Evolutionary conservation across 306 rosid species (phyloP).

Genomic region (Begonia fuchsioides): DNA sequence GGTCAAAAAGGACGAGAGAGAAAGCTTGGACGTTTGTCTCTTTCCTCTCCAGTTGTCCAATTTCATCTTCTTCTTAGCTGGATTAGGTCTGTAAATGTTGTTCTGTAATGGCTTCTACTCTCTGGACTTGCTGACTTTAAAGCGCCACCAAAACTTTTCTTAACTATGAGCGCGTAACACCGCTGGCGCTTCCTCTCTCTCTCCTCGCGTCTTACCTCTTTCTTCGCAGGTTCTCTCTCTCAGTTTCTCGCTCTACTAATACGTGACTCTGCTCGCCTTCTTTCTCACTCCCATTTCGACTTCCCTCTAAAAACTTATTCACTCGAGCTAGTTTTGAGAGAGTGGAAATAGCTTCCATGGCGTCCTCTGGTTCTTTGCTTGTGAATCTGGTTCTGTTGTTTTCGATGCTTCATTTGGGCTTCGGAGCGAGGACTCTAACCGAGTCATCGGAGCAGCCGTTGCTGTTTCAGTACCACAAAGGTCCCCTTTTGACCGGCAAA

Average conservation of each 20-base stretch:
- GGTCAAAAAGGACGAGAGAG: too few relatives aligned
- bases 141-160: too few relatives aligned
- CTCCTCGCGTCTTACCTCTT: background rate
- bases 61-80: too few relatives aligned
- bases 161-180: too few relatives aligned
- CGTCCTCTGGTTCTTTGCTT: constrained; percentile 12
- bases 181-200: background rate
- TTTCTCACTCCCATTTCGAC: background rate
- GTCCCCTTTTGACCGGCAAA: constrained; percentile 41
- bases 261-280: background rate
- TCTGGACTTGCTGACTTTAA: too few relatives aligned
- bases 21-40: too few relatives aligned
- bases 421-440: constrained; percentile 32
- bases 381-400: constrained; percentile 6
- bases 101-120: too few relatives aligned
- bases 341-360: constrained; percentile 13
- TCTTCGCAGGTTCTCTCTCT: background rate
- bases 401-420: constrained; percentile 21
- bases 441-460: constrained; percentile 13
- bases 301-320: background rate
- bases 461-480: constrained; percentile 59
- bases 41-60: too few relatives aligned
- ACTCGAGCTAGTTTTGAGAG: background rate
- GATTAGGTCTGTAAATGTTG: too few relatives aligned
- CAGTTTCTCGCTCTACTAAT: background rate